A percentile compares a stretch with the other conserved stretches of the same genome.
These are phyloP conservation scores for Solanum hybrid DNA, from an alignment of 305 asterid species.

Conservation along the genomic window DNA sequence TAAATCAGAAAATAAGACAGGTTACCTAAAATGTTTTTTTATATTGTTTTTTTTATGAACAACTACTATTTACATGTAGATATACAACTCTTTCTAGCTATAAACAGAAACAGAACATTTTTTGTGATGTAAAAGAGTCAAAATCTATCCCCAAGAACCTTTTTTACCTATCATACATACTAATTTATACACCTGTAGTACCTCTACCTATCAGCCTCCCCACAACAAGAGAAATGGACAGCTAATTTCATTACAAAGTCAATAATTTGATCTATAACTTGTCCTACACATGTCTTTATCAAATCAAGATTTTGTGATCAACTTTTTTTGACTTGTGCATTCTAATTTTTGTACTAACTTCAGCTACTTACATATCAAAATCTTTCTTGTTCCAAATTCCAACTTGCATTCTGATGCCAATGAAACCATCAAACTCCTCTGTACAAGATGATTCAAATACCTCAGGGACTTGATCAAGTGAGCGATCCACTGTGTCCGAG, in stretches of 20 bases:
- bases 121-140: not conserved
- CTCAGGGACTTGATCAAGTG: slow-evolving; percentile 64
- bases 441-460: slow-evolving; percentile 27
- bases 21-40: not conserved
- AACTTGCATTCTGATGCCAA: slow-evolving; percentile 8
- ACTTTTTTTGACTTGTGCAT: not conserved
- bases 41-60: not conserved
- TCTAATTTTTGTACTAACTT: not conserved
- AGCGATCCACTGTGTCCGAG: slow-evolving; percentile 50
- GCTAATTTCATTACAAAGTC: not conserved
- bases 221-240: not conserved
- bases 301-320: not conserved
- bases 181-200: not conserved
- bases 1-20: not conserved
- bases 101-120: not conserved
- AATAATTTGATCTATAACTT: not conserved
- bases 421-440: slow-evolving; percentile 10
- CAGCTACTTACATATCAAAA: not conserved
- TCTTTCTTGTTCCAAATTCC: slow-evolving; percentile 4
- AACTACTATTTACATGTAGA: not conserved
- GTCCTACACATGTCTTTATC: not conserved
- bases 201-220: not conserved
- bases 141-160: not conserved
- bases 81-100: not conserved
- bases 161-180: not conserved